Base-by-base conservation (phyloP, 257 asterid genomes). In the Solanum sitiens region DNA sequence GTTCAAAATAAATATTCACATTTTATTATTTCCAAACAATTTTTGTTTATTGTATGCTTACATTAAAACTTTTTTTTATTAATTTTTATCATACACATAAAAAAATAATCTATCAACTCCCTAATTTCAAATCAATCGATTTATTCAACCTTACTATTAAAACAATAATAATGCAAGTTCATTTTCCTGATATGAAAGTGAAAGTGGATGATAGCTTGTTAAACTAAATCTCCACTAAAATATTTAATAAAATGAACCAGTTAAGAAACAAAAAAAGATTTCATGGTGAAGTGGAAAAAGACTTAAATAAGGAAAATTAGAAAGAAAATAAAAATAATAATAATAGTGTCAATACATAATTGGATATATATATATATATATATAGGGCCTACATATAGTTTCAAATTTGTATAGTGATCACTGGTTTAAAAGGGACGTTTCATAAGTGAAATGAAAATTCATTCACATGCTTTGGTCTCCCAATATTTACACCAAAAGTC, bases 401-500 rank as follows among this genome's bases (percentile, higher is more conserved):
- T 8, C 21, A 23, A 73, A 20, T 37, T 16, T 33, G 44, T 71
- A 21, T 23, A 1, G 20, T 50, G 23, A 3, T 53, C 3, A 23
- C 30, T 63, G 21, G 83, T 23, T 76, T 35, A 80, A 82, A 68
- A 91, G 89, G 83, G 95, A 94, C 94, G 40, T 91, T 90, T 90
- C 95, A 88, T 90, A 86, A 82, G 40, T 84, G 79, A 88, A 70
- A 30, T 88, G 89, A 88, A 90, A 87, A 74, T 87, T 87, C 86
- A 86, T 77, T 73, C 95, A 94, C 94, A 91, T 94, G 98, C 91
- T 61, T 25, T 86, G 90, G 93, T 91, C 93, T 89, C 93, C 92
- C 88, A 86, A 70, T 87, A 50, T 85, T 85, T 87, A 83, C 89
- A 18, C 76, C 84, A 37, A 14, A 56, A 39, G 20, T 87, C 83